These are phyloP conservation scores for Anthoceros angustus DNA, from an alignment of 225 moss, liverwort and hornwort genomes.

Conservation along the genomic window DNA sequence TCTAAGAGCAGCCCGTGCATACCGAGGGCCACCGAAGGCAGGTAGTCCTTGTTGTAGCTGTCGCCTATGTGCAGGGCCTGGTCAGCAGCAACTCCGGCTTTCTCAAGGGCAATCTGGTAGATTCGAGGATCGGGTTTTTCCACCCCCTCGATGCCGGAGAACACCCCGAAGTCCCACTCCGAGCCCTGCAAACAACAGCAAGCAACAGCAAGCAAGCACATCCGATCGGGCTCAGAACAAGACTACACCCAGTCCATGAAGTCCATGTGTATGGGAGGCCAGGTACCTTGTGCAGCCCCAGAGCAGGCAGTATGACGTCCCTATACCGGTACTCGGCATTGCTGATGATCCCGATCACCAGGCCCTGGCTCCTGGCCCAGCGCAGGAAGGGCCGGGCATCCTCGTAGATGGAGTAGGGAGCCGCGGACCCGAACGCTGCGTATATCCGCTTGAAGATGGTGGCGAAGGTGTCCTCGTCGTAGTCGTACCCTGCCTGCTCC, in stretches of 20 bases:
- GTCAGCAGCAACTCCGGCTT: slow-evolving; percentile 30
- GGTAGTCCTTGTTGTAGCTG: slow-evolving; percentile 35
- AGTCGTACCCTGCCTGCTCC: slow-evolving; percentile 69
- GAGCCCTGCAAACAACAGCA: slow-evolving; percentile 44
- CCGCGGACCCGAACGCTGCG: slow-evolving; percentile 35
- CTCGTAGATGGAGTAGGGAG: slow-evolving; percentile 31
- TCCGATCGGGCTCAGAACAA: not conserved
- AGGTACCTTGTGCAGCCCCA: slow-evolving; percentile 39
- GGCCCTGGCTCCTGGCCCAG: slow-evolving; percentile 47
- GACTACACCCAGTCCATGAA: not conserved
- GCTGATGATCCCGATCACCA: slow-evolving; percentile 36
- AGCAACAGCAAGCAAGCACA: not conserved
- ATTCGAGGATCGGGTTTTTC: slow-evolving; percentile 47
- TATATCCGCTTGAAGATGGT: slow-evolving; percentile 69
- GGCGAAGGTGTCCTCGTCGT: slow-evolving; percentile 34
- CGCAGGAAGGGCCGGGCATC: slow-evolving; percentile 41
- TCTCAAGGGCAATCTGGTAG: slow-evolving; percentile 28
- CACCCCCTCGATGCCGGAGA: slow-evolving; percentile 53
- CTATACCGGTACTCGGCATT: slow-evolving; percentile 54
- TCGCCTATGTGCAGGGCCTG: slow-evolving; percentile 46
- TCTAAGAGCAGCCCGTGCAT: slow-evolving; percentile 44
- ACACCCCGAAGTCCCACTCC: slow-evolving; percentile 55
- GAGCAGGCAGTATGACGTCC: slow-evolving; percentile 38
- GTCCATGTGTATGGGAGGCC: not conserved
- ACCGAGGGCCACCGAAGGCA: slow-evolving; percentile 29